Evolutionary conservation across 805 yeast genomes (phyloP), one percentile per base, ranked within the genome.

Genomic region (Yarrowia keelungensis): DNA sequence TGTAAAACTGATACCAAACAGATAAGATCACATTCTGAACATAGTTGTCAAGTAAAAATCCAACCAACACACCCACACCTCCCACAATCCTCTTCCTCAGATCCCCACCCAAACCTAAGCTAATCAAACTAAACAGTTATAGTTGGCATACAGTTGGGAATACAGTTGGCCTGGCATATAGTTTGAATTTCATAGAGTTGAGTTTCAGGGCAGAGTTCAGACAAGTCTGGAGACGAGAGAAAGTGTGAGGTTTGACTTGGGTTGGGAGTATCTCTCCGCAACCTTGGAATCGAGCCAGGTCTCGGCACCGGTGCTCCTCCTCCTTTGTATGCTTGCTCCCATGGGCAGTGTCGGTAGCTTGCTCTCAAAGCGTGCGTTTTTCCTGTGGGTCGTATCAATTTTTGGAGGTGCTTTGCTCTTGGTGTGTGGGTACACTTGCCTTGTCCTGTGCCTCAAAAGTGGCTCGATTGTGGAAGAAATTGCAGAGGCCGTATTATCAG

Each of bases 151-250:
- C 65, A 43, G 65, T 58, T 42, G 50, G 42, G 42, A 32, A 43
- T 58, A 43, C 46, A 41, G 64, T 56, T 56, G 49, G 50, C 35
- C 65, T 35, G 47, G 61, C 61, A 54, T 54, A 54, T 42, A 58
- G 65, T 58, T 58, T 39, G 65, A 41, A 58, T 58, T 58, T 58
- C 65, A 58, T 58, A 58, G 65, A 58, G 65, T 58, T 58, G 65
- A 58, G 65, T 58, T 56, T 58, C 65, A 58, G 65, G 65, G 65
- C 65, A 58, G 65, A 58, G 65, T 58, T 58, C 64, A 56, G 46
- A 56, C 64, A 56, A 56, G 64, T 36, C 35, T 12, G 16, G 35
- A 5, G 11, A 22, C 9, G 54, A 15, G 50, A 11, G 49, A 38
- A 38, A 9, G 12, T 10, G 39, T 38, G 12, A 38, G 12, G 39